A percentile compares a stretch with the other conserved stretches of the same genome.
phyloP scores from a whole-genome alignment of 2,329 filamentous ascomycete species.

The Colletotrichum tanaceti region DNA sequence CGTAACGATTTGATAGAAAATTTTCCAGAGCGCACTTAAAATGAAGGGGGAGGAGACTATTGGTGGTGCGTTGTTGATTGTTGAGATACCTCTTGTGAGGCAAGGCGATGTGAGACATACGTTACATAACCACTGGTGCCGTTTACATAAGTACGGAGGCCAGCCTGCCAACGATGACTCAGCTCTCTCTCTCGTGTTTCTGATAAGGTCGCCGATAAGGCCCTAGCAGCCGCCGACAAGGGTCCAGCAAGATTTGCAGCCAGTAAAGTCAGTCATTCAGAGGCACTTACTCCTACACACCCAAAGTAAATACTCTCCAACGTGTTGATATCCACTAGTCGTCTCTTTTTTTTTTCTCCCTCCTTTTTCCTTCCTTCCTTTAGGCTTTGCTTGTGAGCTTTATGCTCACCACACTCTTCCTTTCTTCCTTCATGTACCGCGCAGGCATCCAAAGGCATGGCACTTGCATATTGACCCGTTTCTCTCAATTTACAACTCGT shows the following conservation, averaged over 20 bases:
- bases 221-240: constrained; percentile 10
- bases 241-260: constrained; percentile 11
- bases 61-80: background rate
- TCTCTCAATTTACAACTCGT: background rate
- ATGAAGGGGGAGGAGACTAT: background rate
- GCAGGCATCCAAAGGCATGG: background rate
- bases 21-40: background rate
- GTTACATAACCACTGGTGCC: no score
- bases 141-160: no score
- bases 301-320: constrained; percentile 10
- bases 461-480: background rate
- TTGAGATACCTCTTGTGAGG: background rate
- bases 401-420: constrained; percentile 32
- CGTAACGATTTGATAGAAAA: background rate
- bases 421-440: constrained; percentile 21
- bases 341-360: constrained; percentile 10
- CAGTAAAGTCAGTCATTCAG: background rate
- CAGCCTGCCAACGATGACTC: background rate
- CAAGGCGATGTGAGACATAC: no score
- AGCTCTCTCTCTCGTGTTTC: background rate
- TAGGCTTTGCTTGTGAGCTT: constrained; percentile 22
- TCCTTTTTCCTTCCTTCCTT: constrained; percentile 6
- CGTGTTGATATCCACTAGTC: constrained; percentile 38
- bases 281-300: background rate
- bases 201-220: constrained; percentile 14